Evolutionary conservation across 345 rosid species (phyloP).

Genomic region (Eucalyptus dawsonii): DNA sequence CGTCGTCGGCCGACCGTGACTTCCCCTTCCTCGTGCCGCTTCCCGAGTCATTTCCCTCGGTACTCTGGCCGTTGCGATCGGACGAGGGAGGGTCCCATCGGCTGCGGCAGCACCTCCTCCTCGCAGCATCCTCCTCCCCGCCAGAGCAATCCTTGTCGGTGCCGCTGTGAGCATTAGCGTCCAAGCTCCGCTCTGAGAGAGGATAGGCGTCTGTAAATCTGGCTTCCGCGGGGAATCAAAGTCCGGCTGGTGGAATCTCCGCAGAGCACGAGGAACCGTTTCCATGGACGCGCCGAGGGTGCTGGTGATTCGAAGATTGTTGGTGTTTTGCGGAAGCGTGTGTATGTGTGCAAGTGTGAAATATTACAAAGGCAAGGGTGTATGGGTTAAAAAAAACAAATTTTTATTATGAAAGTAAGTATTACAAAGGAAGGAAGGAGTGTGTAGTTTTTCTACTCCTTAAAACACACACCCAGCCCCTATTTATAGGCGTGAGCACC

Average conservation of each 20-base stretch:
- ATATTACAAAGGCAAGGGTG: no score
- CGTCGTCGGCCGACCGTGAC: conserved; percentile 93
- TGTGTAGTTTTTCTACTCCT: no score
- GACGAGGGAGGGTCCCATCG: conserved; percentile 79
- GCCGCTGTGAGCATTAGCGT: conserved; percentile 42
- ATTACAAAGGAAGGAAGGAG: no score
- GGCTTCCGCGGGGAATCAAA: background rate
- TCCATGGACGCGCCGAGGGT: background rate
- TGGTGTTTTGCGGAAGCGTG: no score
- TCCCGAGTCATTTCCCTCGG: conserved; percentile 23
- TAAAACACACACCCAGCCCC: no score
- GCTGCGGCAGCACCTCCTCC: conserved; percentile 71
- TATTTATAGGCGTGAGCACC: no score
- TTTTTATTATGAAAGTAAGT: no score
- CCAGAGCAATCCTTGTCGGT: conserved; percentile 62
- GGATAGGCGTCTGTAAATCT: conserved; percentile 19
- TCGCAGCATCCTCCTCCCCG: conserved; percentile 71
- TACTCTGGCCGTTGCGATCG: conserved; percentile 11
- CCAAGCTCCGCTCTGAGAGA: conserved; percentile 50
- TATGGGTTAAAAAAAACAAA: no score
- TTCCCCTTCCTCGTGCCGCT: conserved; percentile 61
- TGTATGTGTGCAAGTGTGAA: no score
- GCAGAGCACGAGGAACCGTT: background rate
- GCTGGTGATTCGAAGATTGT: background rate
- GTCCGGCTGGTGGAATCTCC: background rate